Conservation (phyloP, 495 filamentous ascomycete genomes). For the Hypoxylon crocopeplum region DNA sequence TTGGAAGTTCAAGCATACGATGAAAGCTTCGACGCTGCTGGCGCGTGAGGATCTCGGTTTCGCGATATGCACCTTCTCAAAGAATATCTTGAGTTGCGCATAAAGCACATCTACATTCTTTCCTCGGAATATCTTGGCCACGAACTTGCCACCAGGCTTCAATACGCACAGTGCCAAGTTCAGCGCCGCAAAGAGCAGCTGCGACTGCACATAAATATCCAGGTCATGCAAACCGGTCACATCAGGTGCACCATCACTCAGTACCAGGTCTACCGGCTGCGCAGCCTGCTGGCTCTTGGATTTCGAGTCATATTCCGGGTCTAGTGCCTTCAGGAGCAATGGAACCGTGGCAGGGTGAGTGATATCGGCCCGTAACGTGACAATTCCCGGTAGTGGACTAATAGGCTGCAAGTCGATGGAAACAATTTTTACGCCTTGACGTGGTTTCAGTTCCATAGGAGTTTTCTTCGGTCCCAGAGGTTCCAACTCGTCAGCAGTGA, state of each 20-base stretch:
- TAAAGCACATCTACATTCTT: conserved; percentile 92
- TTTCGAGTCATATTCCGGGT: conserved; percentile 71
- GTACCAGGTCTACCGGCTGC: conserved; percentile 86
- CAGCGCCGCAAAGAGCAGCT: conserved; percentile 90
- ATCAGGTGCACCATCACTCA: conserved; percentile 94
- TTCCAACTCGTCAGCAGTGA: conserved; percentile 38
- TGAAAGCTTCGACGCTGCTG: conserved; percentile 94
- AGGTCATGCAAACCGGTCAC: conserved; percentile 96
- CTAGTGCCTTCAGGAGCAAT: conserved; percentile 81
- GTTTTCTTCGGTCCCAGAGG: conserved; percentile 15
- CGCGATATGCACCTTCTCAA: conserved; percentile 84
- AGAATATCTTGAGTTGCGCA: conserved; percentile 89
- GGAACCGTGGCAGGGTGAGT: conserved; percentile 95
- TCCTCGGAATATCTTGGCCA: conserved; percentile 96
- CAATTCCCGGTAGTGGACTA: conserved; percentile 89
- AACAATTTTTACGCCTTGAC: conserved; percentile 88
- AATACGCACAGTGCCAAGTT: conserved; percentile 92
- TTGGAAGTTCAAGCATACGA: conserved; percentile 89
- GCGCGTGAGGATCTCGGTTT: conserved; percentile 92
- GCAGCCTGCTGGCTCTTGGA: conserved; percentile 55
- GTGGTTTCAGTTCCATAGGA: conserved; percentile 53
- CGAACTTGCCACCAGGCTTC: conserved; percentile 91
- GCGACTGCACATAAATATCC: conserved; percentile 96
- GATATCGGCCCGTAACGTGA: conserved; percentile 90
- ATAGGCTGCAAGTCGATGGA: conserved; percentile 96